Evolutionary conservation across 73 alveolate species (phyloP).

Genomic region (Paramecium pentaurelia): DNA sequence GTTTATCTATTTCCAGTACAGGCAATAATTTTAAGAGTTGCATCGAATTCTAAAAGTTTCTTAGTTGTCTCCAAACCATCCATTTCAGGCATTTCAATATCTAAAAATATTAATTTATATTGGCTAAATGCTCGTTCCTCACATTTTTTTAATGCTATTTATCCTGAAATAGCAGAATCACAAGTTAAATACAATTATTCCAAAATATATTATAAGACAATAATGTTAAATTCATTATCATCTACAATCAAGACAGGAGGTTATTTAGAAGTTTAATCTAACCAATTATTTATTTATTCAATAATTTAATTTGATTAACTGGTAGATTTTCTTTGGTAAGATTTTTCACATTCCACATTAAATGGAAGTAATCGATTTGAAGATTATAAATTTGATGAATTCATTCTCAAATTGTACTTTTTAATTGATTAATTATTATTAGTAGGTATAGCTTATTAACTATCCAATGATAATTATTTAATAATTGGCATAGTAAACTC

Average conservation of each 20-base stretch:
- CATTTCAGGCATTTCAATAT: constrained; percentile 50
- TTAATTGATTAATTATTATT: neutral
- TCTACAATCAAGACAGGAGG: constrained; percentile 24
- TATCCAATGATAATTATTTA: neutral
- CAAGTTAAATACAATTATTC: neutral
- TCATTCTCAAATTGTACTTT: neutral
- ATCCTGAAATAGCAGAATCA: constrained; percentile 45
- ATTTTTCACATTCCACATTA: neutral
- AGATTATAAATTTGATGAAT: neutral
- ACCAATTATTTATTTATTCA: neutral
- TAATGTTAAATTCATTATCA: constrained; percentile 43
- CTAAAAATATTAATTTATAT: neutral
- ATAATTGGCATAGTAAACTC: neutral
- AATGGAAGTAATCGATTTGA: neutral
- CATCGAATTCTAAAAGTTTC: neutral
- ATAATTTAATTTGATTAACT: neutral
- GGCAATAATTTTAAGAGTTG: neutral
- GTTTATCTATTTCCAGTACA: neutral
- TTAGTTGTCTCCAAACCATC: constrained; percentile 11
- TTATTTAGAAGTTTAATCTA: neutral
- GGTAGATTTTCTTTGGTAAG: neutral
- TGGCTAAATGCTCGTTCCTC: neutral
- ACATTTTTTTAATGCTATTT: neutral
- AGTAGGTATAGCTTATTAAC: neutral
- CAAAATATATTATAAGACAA: neutral